A percentile compares a stretch with the other conserved stretches of the same genome.
Evolutionary conservation across 2,329 filamentous ascomycete species (phyloP).

Genomic region (Colletotrichum filicis): DNA sequence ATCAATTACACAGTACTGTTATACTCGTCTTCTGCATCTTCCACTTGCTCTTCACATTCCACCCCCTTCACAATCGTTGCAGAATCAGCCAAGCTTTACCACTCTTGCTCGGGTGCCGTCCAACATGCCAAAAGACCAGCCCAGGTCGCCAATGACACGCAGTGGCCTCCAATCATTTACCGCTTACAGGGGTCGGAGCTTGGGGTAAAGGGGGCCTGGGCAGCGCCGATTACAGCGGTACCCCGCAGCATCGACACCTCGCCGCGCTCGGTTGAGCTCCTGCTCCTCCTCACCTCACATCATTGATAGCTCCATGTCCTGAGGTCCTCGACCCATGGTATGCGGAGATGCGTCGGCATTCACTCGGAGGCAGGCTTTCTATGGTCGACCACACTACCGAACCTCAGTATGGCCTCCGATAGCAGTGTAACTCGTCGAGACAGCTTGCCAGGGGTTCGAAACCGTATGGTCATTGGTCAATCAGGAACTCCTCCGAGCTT

Average conservation of each 20-base stretch:
- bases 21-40: not conserved
- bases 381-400: not conserved
- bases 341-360: conserved; percentile 31
- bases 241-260: conserved; percentile 21
- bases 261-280: too few relatives aligned
- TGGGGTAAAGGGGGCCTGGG: not conserved
- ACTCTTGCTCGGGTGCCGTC: not conserved
- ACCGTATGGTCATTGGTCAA: conserved; percentile 17
- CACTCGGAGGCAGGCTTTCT: conserved; percentile 11
- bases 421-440: not conserved
- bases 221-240: conserved; percentile 7
- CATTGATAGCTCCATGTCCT: not conserved
- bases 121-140: not conserved
- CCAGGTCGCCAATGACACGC: not conserved
- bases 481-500: not conserved
- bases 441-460: not conserved
- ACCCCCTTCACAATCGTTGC: not conserved
- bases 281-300: not conserved
- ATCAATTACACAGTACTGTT: too few relatives aligned
- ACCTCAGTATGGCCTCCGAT: not conserved
- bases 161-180: not conserved
- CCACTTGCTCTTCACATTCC: not conserved
- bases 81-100: not conserved
- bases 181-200: conserved; percentile 1
- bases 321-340: not conserved